Base-by-base conservation (phyloP, 352 stramenopile species). In the Phytophthora pistaciae region DNA sequence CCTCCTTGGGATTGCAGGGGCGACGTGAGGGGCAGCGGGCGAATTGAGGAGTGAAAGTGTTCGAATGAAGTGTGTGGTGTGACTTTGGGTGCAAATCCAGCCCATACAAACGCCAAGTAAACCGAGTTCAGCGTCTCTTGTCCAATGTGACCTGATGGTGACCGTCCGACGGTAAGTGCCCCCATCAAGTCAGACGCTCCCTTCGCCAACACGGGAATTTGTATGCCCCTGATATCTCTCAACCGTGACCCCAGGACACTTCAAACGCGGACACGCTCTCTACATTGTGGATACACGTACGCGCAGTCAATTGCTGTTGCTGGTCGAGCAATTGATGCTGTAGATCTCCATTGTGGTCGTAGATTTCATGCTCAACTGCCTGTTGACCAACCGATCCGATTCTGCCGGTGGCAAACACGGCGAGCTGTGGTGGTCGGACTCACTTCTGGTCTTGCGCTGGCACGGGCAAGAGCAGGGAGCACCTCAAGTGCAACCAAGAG, bases 31-130 rank as follows among this genome's bases (percentile, higher is more conserved):
- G 72, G 38, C 6, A 40, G 56, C 33, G 65, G 23, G 64, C 33
- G 55, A 80, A 74, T 80, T 31, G 64, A 61, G 36, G 59, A 80
- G 65, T 13, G 7, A 46, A 54, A 57, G 62, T 49, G 42, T 27
- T 67, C 21, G 60, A 61, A 21, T 53, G 33, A 56, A 23, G 36
- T 50, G 52, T 38, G 61, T 29, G 29, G 29, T 33, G 29, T 33
- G 29, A 33, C 49, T 52, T 52, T 67, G 49, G 49, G 60, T 68
- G 38, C 61, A 53, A 67, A 60, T 67, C 33, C 25, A 68, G 52
- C 16, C 20, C 60, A 46, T 67, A 67, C 60, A 60, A 60, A 67
- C 18, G 27, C 16, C 62, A 68, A 63, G 62, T 40, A 5, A 68
- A 25, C 55, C 50, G 25, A 61, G 38, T 67, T 67, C 40, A 48